These are phyloP conservation scores for Mallotus japonicus DNA, from an alignment of 441 rosid genomes.

Conservation along the genomic window DNA sequence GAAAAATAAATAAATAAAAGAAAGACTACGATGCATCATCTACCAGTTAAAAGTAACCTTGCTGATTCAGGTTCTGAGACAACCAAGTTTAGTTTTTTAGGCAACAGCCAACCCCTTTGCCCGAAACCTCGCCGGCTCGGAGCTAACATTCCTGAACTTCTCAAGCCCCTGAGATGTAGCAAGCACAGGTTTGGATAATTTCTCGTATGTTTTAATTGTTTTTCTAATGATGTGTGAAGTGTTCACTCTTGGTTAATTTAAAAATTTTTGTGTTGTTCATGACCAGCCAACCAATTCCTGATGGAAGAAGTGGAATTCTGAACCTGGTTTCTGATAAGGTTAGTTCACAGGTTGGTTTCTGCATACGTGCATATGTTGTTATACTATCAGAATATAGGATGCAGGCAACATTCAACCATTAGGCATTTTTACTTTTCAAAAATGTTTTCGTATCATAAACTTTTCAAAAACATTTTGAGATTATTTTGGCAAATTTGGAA, in stretches of 20 bases:
- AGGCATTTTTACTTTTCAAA: no score
- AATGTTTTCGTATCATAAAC: no score
- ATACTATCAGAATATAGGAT: no score
- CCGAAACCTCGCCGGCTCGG: conserved; percentile 72
- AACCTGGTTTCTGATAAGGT: conserved; percentile 50
- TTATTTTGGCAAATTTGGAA: no score
- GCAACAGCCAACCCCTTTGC: conserved; percentile 45
- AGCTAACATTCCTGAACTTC: conserved; percentile 52
- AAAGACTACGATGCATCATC: conserved; percentile 49
- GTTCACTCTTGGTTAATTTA: not conserved
- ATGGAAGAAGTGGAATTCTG: conserved; percentile 42
- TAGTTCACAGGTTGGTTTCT: conserved; percentile 2
- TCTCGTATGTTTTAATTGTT: not conserved
- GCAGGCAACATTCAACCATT: no score
- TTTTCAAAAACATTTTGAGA: no score
- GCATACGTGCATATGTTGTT: no score
- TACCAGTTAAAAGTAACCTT: conserved; percentile 39
- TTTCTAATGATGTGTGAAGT: not conserved
- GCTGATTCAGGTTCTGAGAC: conserved; percentile 32
- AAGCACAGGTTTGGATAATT: conserved; percentile 43
- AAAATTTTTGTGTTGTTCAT: not conserved
- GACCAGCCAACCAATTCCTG: conserved; percentile 43
- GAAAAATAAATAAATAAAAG: not conserved
- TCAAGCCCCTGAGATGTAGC: conserved; percentile 51
- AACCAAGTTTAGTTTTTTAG: conserved; percentile 20